Evolutionary conservation across 192 early-diverging fungal species (phyloP), one percentile per base, ranked within the genome.

Genomic region (Spizellomyces punctatus): DNA sequence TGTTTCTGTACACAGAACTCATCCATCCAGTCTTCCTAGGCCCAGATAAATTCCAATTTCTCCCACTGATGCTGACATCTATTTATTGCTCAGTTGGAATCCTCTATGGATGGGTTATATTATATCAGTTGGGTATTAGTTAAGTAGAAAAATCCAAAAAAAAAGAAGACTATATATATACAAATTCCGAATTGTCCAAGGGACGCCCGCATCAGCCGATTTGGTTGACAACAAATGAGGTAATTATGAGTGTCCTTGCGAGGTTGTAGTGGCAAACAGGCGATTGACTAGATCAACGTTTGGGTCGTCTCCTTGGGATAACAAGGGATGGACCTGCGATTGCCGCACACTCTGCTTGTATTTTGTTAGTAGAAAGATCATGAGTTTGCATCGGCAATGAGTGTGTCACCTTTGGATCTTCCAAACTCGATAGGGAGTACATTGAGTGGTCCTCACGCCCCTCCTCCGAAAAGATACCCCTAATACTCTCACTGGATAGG

Each of bases 61-160:
- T 97, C 69, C 93, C 94, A 16, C 80, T 97, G 67, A 89, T 94
- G 84, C 67, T 91, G 54, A 88, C 89, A 0, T 92, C 91, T 2
- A 83, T 93, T 9, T 95, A 95, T 73, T 86, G 85, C 17, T 84
- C 90, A 9, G 59, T 90, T 1, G 95, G 94, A 16, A 81, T 95
- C 8, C 45, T 87, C 27, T 94, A 92, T 76, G 85, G 89, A 0
- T 81, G 77, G 77, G 4, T 47, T 8, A 2, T 9, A 27, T 21
- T 78, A 48, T 73, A 74, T 44, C 14, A 6, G 57, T 22, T 55
- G 52, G 66, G 17, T 36, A 36, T 36, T 16, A 36, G 27, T 36
- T 36, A 36, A 36, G 1, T 36, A 36, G 27, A 36, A 36, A 36
- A 2, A 2, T 0, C 27, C 27, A 36, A 36, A 36, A 36, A 36